Conservation (phyloP, 2,329 filamentous ascomycete species). For the Alternaria ethzedia region DNA sequence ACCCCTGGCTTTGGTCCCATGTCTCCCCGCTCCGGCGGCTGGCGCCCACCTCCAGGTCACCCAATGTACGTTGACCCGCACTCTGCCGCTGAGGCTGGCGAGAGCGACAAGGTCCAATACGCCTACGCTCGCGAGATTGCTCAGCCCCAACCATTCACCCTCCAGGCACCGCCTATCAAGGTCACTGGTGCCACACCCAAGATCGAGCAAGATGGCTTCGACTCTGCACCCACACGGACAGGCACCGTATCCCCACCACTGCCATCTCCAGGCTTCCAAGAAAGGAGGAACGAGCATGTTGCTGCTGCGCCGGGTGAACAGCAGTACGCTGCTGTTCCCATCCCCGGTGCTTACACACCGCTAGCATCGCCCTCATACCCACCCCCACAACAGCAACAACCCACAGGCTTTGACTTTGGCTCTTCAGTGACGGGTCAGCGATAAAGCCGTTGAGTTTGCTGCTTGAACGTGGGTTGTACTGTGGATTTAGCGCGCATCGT, state of each 20-base stretch:
- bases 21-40: conserved; percentile 64
- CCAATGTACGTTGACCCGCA: conserved; percentile 53
- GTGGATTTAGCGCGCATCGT: conserved; percentile 1
- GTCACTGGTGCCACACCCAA: conserved; percentile 80
- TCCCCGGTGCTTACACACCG: conserved; percentile 79
- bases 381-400: conserved; percentile 32
- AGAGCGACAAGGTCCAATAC: conserved; percentile 48
- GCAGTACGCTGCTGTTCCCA: conserved; percentile 84
- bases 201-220: conserved; percentile 68
- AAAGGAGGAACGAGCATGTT: conserved; percentile 67
- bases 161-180: conserved; percentile 83
- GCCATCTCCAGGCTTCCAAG: conserved; percentile 46
- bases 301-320: conserved; percentile 79
- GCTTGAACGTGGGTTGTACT: neutral
- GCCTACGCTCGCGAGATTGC: conserved; percentile 52
- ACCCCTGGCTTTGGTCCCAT: conserved; percentile 82
- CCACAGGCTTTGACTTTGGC: conserved; percentile 49
- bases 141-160: conserved; percentile 72
- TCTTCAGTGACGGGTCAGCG: conserved; percentile 32
- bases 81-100: conserved; percentile 61
- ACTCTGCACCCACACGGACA: conserved; percentile 39
- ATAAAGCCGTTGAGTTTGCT: conserved; percentile 11
- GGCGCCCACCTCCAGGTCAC: conserved; percentile 54
- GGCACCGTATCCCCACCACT: conserved; percentile 47
- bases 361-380: conserved; percentile 53